Conservation (phyloP, 2,329 filamentous ascomycete species). For the Pezicula neosporulosa region DNA sequence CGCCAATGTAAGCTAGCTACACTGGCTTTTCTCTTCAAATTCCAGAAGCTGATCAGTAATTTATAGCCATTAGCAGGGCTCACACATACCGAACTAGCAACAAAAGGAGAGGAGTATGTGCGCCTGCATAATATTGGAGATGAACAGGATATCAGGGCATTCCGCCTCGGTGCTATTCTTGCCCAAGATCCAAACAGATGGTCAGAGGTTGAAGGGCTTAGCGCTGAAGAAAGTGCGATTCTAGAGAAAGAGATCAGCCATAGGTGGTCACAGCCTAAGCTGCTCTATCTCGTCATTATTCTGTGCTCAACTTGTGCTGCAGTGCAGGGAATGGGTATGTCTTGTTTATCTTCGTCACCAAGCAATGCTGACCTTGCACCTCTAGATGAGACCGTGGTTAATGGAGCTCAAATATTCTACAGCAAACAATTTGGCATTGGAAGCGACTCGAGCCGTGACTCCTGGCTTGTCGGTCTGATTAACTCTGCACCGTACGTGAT, state of each 20-base stretch:
- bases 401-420: conserved; percentile 66
- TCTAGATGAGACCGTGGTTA: conserved; percentile 64
- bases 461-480: conserved; percentile 58
- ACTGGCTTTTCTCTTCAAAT: too few species aligned
- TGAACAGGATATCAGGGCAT: conserved; percentile 54
- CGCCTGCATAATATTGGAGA: conserved; percentile 49
- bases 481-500: conserved; percentile 54
- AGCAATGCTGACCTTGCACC: conserved; percentile 14
- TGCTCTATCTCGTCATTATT: conserved; percentile 63
- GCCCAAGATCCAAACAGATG: conserved; percentile 43
- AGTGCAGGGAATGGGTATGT: conserved; percentile 63
- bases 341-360: neutral
- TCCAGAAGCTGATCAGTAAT: too few species aligned
- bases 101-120: conserved; percentile 57
- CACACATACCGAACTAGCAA: conserved; percentile 45
- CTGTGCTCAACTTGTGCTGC: conserved; percentile 66
- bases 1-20: conserved; percentile 32
- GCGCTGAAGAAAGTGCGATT: conserved; percentile 51
- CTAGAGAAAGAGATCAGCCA: conserved; percentile 59
- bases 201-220: conserved; percentile 49
- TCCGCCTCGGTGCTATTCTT: conserved; percentile 56
- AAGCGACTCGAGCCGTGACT: conserved; percentile 39
- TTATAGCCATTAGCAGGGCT: conserved; percentile 41
- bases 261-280: conserved; percentile 65
- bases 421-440: conserved; percentile 57